Evolutionary conservation across 371 early-diverging fungal species (phyloP).

Genomic region (Dinochytrium kinnereticum): DNA sequence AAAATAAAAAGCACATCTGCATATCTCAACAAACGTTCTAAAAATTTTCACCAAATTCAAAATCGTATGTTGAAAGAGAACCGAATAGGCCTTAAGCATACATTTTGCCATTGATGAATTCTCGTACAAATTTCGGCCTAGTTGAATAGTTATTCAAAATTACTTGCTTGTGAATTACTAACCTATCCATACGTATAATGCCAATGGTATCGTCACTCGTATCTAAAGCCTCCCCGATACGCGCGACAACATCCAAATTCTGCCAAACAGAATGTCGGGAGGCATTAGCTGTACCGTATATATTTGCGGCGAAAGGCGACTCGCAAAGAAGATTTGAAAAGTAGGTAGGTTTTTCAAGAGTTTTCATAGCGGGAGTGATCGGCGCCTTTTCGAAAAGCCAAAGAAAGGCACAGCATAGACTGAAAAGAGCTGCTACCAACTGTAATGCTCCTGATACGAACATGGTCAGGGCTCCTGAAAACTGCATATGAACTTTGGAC

Average conservation of each 20-base stretch:
- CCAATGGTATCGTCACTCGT: slow-evolving; percentile 6
- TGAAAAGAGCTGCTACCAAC: background rate
- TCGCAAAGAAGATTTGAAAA: slow-evolving; percentile 19
- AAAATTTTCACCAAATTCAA: no score
- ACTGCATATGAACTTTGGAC: slow-evolving; percentile 5
- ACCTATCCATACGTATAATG: background rate
- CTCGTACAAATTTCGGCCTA: background rate
- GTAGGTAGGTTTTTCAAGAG: slow-evolving; percentile 15
- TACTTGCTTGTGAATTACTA: background rate
- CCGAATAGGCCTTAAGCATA: no score
- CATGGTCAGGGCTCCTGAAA: background rate
- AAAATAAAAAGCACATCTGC: no score
- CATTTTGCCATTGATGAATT: background rate
- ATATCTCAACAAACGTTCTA: no score
- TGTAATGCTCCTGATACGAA: slow-evolving; percentile 17
- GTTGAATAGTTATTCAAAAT: background rate
- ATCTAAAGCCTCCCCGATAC: slow-evolving; percentile 33
- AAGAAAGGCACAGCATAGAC: background rate
- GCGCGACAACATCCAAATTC: slow-evolving; percentile 29
- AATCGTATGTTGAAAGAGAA: no score
- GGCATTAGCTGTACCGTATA: slow-evolving; percentile 25
- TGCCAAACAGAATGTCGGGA: slow-evolving; percentile 35
- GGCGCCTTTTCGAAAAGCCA: slow-evolving; percentile 10
- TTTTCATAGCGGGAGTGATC: slow-evolving; percentile 20
- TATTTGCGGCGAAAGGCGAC: background rate